A percentile compares a stretch with the other conserved stretches of the same genome.
Conservation (phyloP, 768 basidiomycete species). For the Suillus brevipes region DNA sequence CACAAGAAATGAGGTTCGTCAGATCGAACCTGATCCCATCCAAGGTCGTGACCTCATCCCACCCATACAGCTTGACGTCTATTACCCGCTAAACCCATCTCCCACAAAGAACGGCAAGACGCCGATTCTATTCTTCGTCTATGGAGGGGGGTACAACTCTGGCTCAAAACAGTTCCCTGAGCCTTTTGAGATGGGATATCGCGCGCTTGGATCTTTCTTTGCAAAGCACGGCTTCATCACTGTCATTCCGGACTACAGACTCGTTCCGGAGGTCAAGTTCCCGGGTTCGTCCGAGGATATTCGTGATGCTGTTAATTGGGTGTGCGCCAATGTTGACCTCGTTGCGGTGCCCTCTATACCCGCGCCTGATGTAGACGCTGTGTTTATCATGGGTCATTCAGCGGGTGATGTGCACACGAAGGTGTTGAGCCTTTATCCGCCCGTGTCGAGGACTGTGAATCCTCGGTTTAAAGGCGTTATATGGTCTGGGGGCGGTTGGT, state of each 20-base stretch:
- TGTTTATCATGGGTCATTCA: conserved; percentile 61
- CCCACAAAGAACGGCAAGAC: conserved; percentile 30
- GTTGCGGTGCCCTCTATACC: conserved; percentile 19
- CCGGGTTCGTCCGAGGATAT: conserved; percentile 58
- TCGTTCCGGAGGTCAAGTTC: conserved; percentile 57
- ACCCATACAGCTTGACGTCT: conserved; percentile 57
- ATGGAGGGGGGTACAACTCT: conserved; percentile 62
- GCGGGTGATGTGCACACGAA: conserved; percentile 56
- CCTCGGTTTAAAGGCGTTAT: conserved; percentile 44
- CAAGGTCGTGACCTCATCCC: neutral
- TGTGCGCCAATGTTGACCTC: conserved; percentile 36
- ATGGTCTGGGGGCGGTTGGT: conserved; percentile 48
- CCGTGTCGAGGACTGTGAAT: conserved; percentile 30
- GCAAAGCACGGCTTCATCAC: conserved; percentile 58
- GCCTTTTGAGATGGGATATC: conserved; percentile 52
- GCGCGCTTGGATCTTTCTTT: conserved; percentile 62
- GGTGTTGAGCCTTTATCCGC: conserved; percentile 43
- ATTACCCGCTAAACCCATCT: conserved; percentile 47
- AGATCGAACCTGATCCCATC: neutral
- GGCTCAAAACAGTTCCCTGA: conserved; percentile 50
- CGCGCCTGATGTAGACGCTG: conserved; percentile 39
- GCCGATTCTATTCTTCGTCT: conserved; percentile 62
- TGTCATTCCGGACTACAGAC: conserved; percentile 70
- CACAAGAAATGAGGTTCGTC: neutral
- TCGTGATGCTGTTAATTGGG: conserved; percentile 60